Evolutionary conservation across 306 rosid species (phyloP).

Genomic region (Dalbergia oliveri): DNA sequence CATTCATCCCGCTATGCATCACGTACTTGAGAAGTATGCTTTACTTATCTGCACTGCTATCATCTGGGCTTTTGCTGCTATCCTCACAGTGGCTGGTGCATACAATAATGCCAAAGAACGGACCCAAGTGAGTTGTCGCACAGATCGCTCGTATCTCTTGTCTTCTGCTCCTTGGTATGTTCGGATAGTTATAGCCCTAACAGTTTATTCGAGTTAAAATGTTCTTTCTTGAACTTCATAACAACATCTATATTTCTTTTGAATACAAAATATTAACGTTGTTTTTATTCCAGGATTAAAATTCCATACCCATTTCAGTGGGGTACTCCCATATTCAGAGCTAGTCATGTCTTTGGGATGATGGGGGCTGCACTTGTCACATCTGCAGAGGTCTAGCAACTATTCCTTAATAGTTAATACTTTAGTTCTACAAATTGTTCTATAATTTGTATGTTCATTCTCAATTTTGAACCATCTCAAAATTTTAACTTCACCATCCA

Average conservation of each 20-base stretch:
- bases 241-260: not conserved
- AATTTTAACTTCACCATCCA: not conserved
- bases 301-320: slow-evolving; percentile 94
- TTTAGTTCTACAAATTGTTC: not conserved
- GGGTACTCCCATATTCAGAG: slow-evolving; percentile 95
- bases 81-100: slow-evolving; percentile 88
- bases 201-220: not conserved
- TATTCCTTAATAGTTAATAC: slow-evolving; percentile 7
- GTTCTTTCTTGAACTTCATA: not conserved
- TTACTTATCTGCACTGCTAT: slow-evolving; percentile 74
- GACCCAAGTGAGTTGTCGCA: slow-evolving; percentile 80
- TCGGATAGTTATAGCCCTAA: not conserved
- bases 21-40: slow-evolving; percentile 71
- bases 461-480: slow-evolving; percentile 26
- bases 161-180: slow-evolving; percentile 86
- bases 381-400: slow-evolving; percentile 79
- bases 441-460: slow-evolving; percentile 1
- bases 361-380: slow-evolving; percentile 95
- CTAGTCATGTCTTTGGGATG: slow-evolving; percentile 96
- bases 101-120: slow-evolving; percentile 60
- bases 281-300: slow-evolving; percentile 68
- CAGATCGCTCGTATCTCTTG: slow-evolving; percentile 75
- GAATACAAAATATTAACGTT: not conserved
- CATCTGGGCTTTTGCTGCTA: slow-evolving; percentile 87
- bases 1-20: slow-evolving; percentile 49